Percentiles rank a stretch among this genome's conserved stretches.
phyloP scores from a whole-genome alignment of 2,329 filamentous ascomycete genomes.

The Claviceps digitariae region DNA sequence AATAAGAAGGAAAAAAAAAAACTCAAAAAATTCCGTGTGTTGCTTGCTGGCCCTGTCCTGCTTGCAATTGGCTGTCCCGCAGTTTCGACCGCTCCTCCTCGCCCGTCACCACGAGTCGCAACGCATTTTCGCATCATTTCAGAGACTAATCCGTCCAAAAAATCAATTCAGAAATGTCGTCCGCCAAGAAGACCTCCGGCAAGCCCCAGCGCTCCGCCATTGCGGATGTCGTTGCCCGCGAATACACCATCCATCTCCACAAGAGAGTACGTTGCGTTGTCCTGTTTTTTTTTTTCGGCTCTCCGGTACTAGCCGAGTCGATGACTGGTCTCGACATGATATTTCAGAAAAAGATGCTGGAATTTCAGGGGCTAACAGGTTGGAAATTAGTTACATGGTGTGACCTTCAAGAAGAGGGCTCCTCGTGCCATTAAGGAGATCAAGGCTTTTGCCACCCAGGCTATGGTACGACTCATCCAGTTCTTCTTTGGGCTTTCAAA shows the following conservation, averaged over 20 bases:
- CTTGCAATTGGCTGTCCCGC: background rate
- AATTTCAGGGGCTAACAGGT: slow-evolving; percentile 6
- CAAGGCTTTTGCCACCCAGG: slow-evolving; percentile 78
- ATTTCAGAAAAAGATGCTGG: slow-evolving; percentile 4
- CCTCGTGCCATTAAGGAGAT: slow-evolving; percentile 99
- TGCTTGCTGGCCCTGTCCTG: background rate
- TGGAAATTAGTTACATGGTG: slow-evolving; percentile 69
- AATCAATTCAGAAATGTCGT: slow-evolving; percentile 27
- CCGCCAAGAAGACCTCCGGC: slow-evolving; percentile 24
- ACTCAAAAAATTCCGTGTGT: background rate
- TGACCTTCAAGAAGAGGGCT: slow-evolving; percentile 99
- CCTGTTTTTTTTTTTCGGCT: no score
- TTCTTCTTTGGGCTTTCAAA: background rate
- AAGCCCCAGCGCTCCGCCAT: slow-evolving; percentile 72
- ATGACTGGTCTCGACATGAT: background rate
- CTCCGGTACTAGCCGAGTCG: no score
- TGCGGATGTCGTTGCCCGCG: slow-evolving; percentile 95
- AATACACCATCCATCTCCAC: slow-evolving; percentile 99
- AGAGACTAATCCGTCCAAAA: slow-evolving; percentile 14
- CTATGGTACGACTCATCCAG: slow-evolving; percentile 64
- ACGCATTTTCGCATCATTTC: background rate
- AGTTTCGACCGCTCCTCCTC: background rate
- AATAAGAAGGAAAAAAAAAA: no score
- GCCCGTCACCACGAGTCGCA: slow-evolving; percentile 2
- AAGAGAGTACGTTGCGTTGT: slow-evolving; percentile 49